phyloP scores from a whole-genome alignment of 441 rosid species.

The Erodium chrysanthum region DNA sequence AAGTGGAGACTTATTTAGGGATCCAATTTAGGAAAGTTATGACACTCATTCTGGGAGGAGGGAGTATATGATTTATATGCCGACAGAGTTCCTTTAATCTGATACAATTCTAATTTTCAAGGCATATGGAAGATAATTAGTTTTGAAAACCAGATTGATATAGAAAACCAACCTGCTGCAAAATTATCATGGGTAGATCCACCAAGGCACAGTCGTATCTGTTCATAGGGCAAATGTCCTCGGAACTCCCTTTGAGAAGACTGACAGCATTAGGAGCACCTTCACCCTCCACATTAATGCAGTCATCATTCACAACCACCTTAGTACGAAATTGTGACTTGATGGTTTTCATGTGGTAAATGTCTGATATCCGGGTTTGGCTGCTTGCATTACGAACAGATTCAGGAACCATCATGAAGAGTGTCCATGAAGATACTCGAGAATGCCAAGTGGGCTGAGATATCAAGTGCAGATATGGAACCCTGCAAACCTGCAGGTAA shows the following conservation, averaged over 20 bases:
- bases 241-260: slow-evolving; percentile 57
- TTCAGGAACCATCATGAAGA: slow-evolving; percentile 64
- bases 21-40: too few species aligned
- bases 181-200: slow-evolving; percentile 62
- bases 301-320: slow-evolving; percentile 63
- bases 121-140: not conserved
- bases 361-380: slow-evolving; percentile 31
- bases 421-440: slow-evolving; percentile 81
- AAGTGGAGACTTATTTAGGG: too few species aligned
- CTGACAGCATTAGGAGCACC: slow-evolving; percentile 80
- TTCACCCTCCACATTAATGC: slow-evolving; percentile 71
- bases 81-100: not conserved
- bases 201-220: slow-evolving; percentile 72
- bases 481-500: slow-evolving; percentile 50
- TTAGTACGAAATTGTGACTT: slow-evolving; percentile 74
- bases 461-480: slow-evolving; percentile 75
- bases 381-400: slow-evolving; percentile 52
- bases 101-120: not conserved
- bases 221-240: slow-evolving; percentile 52
- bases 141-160: slow-evolving; percentile 6
- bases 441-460: slow-evolving; percentile 95
- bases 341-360: slow-evolving; percentile 30
- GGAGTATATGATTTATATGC: not conserved
- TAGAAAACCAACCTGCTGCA: slow-evolving; percentile 61
- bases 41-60: too few species aligned